These are phyloP conservation scores for Flueggea neowawraea DNA, from an alignment of 441 rosid genomes.

Conservation along the genomic window DNA sequence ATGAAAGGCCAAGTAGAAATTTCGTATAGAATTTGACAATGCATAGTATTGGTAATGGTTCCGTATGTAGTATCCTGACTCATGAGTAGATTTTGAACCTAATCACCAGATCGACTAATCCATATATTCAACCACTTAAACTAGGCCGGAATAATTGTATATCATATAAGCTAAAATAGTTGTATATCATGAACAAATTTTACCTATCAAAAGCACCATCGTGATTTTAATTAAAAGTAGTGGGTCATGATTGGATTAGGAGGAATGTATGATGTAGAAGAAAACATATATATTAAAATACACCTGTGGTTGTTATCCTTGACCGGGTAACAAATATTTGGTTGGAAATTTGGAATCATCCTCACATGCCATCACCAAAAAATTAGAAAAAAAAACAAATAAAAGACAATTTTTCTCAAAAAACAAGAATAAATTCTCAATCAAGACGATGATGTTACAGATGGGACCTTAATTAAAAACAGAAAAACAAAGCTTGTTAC, in stretches of 20 bases:
- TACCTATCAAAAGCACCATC: no score
- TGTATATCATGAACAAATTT: no score
- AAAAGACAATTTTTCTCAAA: neutral
- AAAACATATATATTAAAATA: neutral
- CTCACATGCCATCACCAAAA: slow-evolving; percentile 3
- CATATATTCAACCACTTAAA: no score
- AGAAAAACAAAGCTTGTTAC: slow-evolving; percentile 12
- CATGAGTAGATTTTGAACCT: no score
- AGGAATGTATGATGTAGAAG: neutral
- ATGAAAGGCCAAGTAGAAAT: neutral
- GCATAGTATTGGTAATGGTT: no score
- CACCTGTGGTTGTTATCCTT: slow-evolving; percentile 7
- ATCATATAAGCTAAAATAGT: no score
- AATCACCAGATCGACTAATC: no score
- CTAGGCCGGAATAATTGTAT: no score
- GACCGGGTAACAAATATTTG: slow-evolving; percentile 7
- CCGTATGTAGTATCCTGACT: no score
- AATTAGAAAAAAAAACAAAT: neutral
- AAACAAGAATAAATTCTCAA: neutral
- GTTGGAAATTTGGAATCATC: slow-evolving; percentile 11
- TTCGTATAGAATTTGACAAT: neutral
- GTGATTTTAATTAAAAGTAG: neutral
- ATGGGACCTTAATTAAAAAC: neutral
- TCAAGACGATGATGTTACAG: no score
- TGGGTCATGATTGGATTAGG: neutral